Conservation (phyloP, 2,329 filamentous ascomycete genomes). For the Xylariaceae sp. region DNA sequence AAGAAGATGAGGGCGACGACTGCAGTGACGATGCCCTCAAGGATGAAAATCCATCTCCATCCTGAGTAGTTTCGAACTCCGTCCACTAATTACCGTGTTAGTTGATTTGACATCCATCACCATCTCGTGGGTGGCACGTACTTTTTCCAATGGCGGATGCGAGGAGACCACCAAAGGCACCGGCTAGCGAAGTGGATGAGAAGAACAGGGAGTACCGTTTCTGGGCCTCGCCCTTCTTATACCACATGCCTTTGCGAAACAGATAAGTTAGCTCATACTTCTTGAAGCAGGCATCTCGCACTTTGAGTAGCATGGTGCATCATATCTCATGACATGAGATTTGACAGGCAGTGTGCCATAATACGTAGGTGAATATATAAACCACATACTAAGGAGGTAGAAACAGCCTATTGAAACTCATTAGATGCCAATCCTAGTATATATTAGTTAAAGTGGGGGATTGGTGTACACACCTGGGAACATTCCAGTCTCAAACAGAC, state of each 20-base stretch:
- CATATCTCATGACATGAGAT: not conserved
- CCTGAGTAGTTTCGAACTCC: slow-evolving; percentile 60
- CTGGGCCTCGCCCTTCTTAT: slow-evolving; percentile 79
- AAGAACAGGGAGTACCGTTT: slow-evolving; percentile 95
- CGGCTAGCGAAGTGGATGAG: slow-evolving; percentile 70
- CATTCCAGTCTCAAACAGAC: slow-evolving; percentile 68
- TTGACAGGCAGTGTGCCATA: not conserved
- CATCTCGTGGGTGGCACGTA: slow-evolving; percentile 18
- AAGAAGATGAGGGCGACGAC: slow-evolving; percentile 48
- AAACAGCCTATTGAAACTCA: slow-evolving; percentile 53
- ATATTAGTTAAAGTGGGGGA: not conserved
- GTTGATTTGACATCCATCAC: slow-evolving; percentile 4
- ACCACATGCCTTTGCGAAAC: slow-evolving; percentile 67
- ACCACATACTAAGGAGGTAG: slow-evolving; percentile 63
- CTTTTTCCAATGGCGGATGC: slow-evolving; percentile 83
- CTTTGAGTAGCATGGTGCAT: not conserved
- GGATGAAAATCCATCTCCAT: slow-evolving; percentile 81
- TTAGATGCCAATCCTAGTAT: slow-evolving; percentile 14
- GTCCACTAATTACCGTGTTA: slow-evolving; percentile 47
- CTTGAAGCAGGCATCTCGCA: not conserved
- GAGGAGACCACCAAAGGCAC: slow-evolving; percentile 80
- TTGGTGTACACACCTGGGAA: slow-evolving; percentile 25
- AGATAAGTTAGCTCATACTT: slow-evolving; percentile 14
- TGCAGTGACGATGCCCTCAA: slow-evolving; percentile 57
- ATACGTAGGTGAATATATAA: slow-evolving; percentile 28